A percentile compares a stretch with the other conserved stretches of the same genome.
Conservation (phyloP, 2,329 filamentous ascomycete species). For the Sporothrix pallida region DNA sequence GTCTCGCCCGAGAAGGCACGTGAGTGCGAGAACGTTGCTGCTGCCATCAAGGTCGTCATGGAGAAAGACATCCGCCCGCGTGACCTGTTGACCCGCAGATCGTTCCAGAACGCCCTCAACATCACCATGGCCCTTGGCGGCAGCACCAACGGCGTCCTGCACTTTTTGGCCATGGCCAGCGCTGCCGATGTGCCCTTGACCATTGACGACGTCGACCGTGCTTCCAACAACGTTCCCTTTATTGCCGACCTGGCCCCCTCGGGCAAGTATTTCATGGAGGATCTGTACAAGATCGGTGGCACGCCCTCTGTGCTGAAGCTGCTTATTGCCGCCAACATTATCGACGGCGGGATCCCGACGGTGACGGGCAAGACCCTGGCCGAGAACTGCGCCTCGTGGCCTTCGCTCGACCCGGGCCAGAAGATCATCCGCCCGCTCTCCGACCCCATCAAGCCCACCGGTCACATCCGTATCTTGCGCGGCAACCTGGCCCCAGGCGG, state of each 20-base stretch:
- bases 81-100: conserved; percentile 77
- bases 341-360: conserved; percentile 79
- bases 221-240: conserved; percentile 82
- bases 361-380: conserved; percentile 84
- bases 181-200: conserved; percentile 78
- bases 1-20: conserved; percentile 81
- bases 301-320: conserved; percentile 86
- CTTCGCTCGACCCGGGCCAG: conserved; percentile 77
- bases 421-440: conserved; percentile 79
- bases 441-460: conserved; percentile 76
- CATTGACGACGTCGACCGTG: conserved; percentile 81
- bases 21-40: conserved; percentile 81
- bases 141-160: conserved; percentile 85
- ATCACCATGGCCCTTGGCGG: conserved; percentile 93
- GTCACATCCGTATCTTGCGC: conserved; percentile 85
- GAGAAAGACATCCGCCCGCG: conserved; percentile 80
- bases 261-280: conserved; percentile 82
- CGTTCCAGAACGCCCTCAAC: conserved; percentile 87
- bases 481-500: conserved; percentile 89
- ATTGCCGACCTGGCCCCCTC: conserved; percentile 84
- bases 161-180: conserved; percentile 89
- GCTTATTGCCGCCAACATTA: conserved; percentile 74
- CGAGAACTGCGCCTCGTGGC: conserved; percentile 79
- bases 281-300: conserved; percentile 84
- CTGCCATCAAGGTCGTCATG: conserved; percentile 79